These are phyloP conservation scores for Cyclotella distinguenda DNA, from an alignment of 108 stramenopile genomes.

Conservation along the genomic window DNA sequence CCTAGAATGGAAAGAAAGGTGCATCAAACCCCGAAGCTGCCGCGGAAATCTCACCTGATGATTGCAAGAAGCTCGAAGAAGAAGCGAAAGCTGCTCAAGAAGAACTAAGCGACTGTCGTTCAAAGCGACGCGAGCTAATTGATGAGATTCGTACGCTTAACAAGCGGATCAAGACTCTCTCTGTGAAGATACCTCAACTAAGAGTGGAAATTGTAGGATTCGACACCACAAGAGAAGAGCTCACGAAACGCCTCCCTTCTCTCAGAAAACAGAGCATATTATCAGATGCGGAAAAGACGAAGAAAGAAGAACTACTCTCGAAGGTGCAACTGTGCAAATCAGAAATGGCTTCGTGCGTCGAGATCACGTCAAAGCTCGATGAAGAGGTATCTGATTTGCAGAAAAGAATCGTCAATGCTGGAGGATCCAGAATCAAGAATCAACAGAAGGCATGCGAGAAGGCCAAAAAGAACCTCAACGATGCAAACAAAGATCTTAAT, in stretches of 20 bases:
- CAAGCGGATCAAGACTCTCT: slow-evolving; percentile 64
- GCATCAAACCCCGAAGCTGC: slow-evolving; percentile 18
- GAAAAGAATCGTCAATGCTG: slow-evolving; percentile 86
- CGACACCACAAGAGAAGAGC: slow-evolving; percentile 79
- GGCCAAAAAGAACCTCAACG: slow-evolving; percentile 55
- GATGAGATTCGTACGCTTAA: slow-evolving; percentile 69
- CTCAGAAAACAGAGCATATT: slow-evolving; percentile 71
- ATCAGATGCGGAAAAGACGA: slow-evolving; percentile 61
- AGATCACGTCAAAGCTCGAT: slow-evolving; percentile 67
- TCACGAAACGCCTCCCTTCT: slow-evolving; percentile 78
- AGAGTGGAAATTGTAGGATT: slow-evolving; percentile 78
- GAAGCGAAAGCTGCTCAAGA: slow-evolving; percentile 53
- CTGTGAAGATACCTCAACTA: slow-evolving; percentile 78
- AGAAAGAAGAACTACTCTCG: slow-evolving; percentile 54
- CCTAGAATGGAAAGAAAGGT: slow-evolving; percentile 60
- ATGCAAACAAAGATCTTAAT: slow-evolving; percentile 65
- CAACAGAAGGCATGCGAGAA: slow-evolving; percentile 79
- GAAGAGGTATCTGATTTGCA: slow-evolving; percentile 82
- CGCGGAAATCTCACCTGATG: slow-evolving; percentile 42
- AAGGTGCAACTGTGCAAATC: slow-evolving; percentile 70
- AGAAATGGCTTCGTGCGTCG: slow-evolving; percentile 73
- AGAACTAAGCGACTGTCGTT: slow-evolving; percentile 57
- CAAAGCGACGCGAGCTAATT: slow-evolving; percentile 55
- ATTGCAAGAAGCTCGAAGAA: slow-evolving; percentile 57
- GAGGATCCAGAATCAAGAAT: slow-evolving; percentile 85